phyloP scores from a whole-genome alignment of 306 rosid genomes.

The Citrullus mucosospermus region DNA sequence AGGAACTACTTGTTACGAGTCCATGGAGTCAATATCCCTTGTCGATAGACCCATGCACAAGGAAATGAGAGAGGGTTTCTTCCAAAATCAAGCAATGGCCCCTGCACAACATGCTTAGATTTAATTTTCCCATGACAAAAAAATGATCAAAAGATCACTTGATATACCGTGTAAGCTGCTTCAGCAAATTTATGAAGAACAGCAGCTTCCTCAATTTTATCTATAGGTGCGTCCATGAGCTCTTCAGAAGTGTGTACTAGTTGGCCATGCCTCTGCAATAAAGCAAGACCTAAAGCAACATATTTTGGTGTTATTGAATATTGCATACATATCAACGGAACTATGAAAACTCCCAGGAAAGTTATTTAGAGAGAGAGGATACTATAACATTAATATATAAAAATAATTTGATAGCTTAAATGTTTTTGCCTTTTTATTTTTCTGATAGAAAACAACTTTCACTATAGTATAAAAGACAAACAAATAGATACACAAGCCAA shows the following conservation, averaged over 20 bases:
- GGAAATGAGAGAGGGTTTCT: conserved; percentile 70
- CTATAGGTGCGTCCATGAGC: conserved; percentile 38
- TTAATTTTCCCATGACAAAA: conserved; percentile 2
- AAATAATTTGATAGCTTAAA: not conserved
- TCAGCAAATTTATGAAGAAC: conserved; percentile 83
- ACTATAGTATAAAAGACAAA: not conserved
- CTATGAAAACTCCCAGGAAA: not conserved
- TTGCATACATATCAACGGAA: not conserved
- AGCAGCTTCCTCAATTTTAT: conserved; percentile 56
- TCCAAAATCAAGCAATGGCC: conserved; percentile 87
- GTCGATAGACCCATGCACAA: conserved; percentile 81
- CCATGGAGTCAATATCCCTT: conserved; percentile 84
- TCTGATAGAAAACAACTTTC: not conserved
- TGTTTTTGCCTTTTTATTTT: not conserved
- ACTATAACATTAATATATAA: not conserved
- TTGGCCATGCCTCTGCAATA: conserved; percentile 45
- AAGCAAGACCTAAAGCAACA: conserved; percentile 60
- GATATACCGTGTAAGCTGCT: conserved; percentile 85
- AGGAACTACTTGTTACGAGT: conserved; percentile 57
- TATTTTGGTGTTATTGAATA: not conserved
- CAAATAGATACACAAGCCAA: not conserved
- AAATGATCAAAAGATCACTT: not conserved
- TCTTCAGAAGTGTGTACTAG: conserved; percentile 30
- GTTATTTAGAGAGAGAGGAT: not conserved
- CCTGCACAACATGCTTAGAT: conserved; percentile 39